phyloP scores from a whole-genome alignment of 352 stramenopile species.

The Globisporangium cederbergense region DNA sequence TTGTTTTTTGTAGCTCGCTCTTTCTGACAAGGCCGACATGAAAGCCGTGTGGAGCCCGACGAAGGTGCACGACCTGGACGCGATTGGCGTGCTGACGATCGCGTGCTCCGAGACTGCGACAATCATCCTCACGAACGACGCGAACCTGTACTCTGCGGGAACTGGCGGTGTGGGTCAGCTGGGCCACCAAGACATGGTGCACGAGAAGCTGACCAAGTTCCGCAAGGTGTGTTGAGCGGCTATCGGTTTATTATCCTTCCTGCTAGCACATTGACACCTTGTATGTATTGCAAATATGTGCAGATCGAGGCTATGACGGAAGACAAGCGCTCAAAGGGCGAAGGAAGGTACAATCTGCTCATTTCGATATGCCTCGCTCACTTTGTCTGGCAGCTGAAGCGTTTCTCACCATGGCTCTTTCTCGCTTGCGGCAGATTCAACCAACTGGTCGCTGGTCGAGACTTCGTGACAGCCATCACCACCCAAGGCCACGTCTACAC shows the following conservation, averaged over 20 bases:
- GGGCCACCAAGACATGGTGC: conserved; percentile 71
- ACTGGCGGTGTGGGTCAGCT: conserved; percentile 57
- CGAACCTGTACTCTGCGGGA: conserved; percentile 74
- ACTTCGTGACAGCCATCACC: conserved; percentile 60
- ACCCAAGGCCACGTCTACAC: conserved; percentile 71
- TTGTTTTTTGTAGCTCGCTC: conserved; percentile 35
- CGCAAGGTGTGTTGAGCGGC: conserved; percentile 41
- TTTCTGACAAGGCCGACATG: conserved; percentile 32
- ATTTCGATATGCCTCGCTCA: neutral
- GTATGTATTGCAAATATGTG: conserved; percentile 7
- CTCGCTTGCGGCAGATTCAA: conserved; percentile 36
- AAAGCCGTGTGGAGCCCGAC: conserved; percentile 62
- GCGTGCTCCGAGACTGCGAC: conserved; percentile 62
- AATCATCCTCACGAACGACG: conserved; percentile 60
- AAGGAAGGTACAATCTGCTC: conserved; percentile 47
- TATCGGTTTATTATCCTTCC: neutral
- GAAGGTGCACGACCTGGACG: conserved; percentile 55
- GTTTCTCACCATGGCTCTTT: conserved; percentile 3
- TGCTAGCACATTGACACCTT: neutral
- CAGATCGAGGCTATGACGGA: conserved; percentile 66
- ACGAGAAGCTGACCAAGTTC: conserved; percentile 78
- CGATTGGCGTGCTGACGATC: conserved; percentile 59
- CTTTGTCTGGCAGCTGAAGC: neutral
- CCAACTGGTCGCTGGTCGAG: conserved; percentile 46
- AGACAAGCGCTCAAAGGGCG: conserved; percentile 72